phyloP scores from a whole-genome alignment of 2,329 filamentous ascomycete genomes.

The Cordyceps javanica region DNA sequence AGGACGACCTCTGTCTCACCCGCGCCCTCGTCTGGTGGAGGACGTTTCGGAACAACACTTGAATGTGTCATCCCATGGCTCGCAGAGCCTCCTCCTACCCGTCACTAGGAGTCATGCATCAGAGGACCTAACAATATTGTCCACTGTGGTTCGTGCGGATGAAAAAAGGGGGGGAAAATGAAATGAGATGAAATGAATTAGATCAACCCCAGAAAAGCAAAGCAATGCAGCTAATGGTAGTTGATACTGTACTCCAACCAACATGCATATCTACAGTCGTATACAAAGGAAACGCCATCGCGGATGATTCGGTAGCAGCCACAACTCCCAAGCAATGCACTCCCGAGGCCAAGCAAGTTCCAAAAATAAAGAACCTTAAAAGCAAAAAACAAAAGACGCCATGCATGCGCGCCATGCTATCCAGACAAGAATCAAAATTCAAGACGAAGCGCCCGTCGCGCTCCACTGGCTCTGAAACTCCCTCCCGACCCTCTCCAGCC shows the following conservation, averaged over 20 bases:
- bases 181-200: too few relatives aligned
- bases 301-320: background rate
- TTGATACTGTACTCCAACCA: background rate
- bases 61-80: too few relatives aligned
- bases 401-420: background rate
- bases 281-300: background rate
- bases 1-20: too few relatives aligned
- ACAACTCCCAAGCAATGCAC: background rate
- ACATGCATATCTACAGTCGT: background rate
- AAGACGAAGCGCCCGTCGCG: conserved; percentile 19
- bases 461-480: conserved; percentile 50
- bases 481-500: conserved; percentile 48
- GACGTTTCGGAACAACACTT: too few relatives aligned
- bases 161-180: too few relatives aligned
- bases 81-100: too few relatives aligned
- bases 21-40: too few relatives aligned
- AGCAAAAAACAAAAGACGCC: background rate
- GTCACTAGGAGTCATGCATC: too few relatives aligned
- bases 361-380: background rate
- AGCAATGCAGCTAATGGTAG: background rate
- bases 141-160: too few relatives aligned
- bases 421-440: background rate
- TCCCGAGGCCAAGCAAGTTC: too few relatives aligned
- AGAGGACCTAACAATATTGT: too few relatives aligned
- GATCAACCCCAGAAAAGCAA: too few relatives aligned